A percentile compares a stretch with the other conserved stretches of the same genome.
Evolutionary conservation across 345 rosid species (phyloP).

Genomic region (Gynandropsis gynandra): DNA sequence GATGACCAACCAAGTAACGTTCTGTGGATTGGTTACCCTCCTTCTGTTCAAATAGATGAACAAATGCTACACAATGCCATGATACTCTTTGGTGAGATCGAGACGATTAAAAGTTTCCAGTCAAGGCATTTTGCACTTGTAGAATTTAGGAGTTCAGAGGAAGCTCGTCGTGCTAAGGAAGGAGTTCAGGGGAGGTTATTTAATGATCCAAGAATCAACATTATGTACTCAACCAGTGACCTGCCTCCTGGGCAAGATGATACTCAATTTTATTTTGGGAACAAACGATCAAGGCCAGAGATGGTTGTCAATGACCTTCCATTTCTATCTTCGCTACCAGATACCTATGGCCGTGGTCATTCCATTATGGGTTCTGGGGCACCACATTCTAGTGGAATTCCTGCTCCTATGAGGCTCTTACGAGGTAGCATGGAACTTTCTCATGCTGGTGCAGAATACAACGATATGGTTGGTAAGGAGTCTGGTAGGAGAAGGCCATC

Average conservation of each 20-base stretch:
- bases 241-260: conserved; percentile 63
- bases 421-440: conserved; percentile 46
- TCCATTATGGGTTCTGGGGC: too few species aligned
- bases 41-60: conserved; percentile 81
- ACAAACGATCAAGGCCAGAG: conserved; percentile 59
- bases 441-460: conserved; percentile 47
- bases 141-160: conserved; percentile 90
- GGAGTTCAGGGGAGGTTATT: conserved; percentile 88
- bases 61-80: conserved; percentile 95
- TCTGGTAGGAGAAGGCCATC: conserved; percentile 68
- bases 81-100: conserved; percentile 98
- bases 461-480: conserved; percentile 38
- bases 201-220: conserved; percentile 82
- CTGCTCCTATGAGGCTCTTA: conserved; percentile 40
- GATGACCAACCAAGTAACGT: conserved; percentile 77
- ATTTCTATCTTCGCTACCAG: conserved; percentile 26
- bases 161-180: conserved; percentile 94
- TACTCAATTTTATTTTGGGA: conserved; percentile 45
- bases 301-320: conserved; percentile 37
- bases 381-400: conserved; percentile 28
- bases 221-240: conserved; percentile 75
- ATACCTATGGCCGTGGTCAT: too few species aligned
- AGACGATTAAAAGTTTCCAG: conserved; percentile 72
- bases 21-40: conserved; percentile 93
- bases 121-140: conserved; percentile 80